Conservation (phyloP, 2,329 filamentous ascomycete genomes). For the Diaporthe ilicicola region DNA sequence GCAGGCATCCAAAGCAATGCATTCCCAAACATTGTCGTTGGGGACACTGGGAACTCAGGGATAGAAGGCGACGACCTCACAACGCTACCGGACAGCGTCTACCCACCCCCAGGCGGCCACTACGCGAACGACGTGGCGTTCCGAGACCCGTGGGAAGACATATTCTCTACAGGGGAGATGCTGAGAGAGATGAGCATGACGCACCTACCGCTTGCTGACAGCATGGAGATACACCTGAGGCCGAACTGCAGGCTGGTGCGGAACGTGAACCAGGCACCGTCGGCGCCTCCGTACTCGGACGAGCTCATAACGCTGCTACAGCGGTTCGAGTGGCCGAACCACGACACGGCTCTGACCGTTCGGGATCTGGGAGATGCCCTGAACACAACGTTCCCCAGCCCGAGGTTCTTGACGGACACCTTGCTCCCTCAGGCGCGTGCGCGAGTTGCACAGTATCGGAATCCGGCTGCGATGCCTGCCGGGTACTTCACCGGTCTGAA, state of each 20-base stretch:
- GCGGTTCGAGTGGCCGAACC: neutral
- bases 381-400: constrained; percentile 4
- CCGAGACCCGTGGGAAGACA: neutral
- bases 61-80: neutral
- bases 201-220: neutral
- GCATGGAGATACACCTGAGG: neutral
- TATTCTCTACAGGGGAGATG: neutral
- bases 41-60: neutral
- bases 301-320: neutral
- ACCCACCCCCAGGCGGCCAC: neutral
- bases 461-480: neutral
- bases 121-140: neutral
- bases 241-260: neutral
- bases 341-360: neutral
- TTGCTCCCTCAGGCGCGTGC: neutral
- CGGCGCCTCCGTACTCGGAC: constrained; percentile 9
- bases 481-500: neutral
- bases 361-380: neutral
- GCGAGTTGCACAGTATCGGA: neutral
- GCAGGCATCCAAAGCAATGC: neutral
- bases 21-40: constrained; percentile 1
- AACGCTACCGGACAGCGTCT: neutral
- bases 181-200: neutral
- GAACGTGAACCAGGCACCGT: neutral
- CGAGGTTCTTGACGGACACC: neutral